Evolutionary conservation across 1,139 yeast genomes (phyloP), one percentile per base, ranked within the genome.

Genomic region (Yamadazyma dushanensis): DNA sequence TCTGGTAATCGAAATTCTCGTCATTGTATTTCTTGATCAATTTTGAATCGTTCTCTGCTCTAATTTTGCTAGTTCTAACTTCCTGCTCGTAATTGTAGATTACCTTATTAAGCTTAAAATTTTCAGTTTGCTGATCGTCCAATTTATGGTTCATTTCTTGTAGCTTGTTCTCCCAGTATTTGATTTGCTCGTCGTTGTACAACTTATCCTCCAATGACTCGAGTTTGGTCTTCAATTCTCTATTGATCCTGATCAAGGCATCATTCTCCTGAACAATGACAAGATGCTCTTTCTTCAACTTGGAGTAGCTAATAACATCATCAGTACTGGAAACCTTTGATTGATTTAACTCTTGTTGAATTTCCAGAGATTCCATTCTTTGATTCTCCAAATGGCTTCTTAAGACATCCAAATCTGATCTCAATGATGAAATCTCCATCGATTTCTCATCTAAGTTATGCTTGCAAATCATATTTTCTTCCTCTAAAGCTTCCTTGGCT

Each of bases 401-500:
- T 38, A 70, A 50, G 4, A 70, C 46, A 10, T 46, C 39, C 36
- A 62, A 47, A 26, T 66, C 70, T 4, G 58, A 40, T 34, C 61
- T 58, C 22, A 59, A 46, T 32, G 63, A 62, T 9, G 53, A 49
- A 23, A 72, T 63, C 31, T 62, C 60, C 3, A 59, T 52, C 3
- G 63, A 49, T 29, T 71, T 69, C 21, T 65, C 70, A 28, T 75
- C 75, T 37, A 76, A 66, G 37, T 70, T 70, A 19, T 59, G 60
- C 17, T 64, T 64, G 13, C 79, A 57, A 1, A 61, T 62, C 29
- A 66, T 56, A n/a, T 78, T 57, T 32, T 72, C 66, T 6, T 56
- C 57, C 47, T 78, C 80, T 25, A 82, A 54, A 4, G 51, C 51
- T 21, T 70, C 72, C 47, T 77, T 77, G 2, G 73, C 70, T 14